A percentile compares a stretch with the other conserved stretches of the same genome.
These are phyloP conservation scores for Platanthera zijinensis DNA, from an alignment of 106 monocot species.

Conservation along the genomic window DNA sequence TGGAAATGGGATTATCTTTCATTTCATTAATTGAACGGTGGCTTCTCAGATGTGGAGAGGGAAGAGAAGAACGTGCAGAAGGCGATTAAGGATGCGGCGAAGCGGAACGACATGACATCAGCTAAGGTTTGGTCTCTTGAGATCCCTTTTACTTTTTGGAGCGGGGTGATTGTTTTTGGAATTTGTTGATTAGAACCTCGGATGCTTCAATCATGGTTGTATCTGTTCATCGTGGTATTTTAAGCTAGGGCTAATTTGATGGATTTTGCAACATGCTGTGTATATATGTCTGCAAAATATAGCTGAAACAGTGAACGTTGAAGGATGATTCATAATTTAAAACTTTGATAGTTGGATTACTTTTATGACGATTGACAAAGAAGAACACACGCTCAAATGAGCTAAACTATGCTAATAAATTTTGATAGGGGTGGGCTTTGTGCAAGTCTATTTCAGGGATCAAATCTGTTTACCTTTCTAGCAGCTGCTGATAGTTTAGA, in stretches of 20 bases:
- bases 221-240: not conserved
- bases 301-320: not conserved
- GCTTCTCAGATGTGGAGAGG: conserved; percentile 70
- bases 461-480: not conserved
- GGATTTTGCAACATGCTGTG: not conserved
- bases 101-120: conserved; percentile 85
- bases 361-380: not conserved
- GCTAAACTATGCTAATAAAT: not conserved
- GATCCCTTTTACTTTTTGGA: not conserved
- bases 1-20: not conserved
- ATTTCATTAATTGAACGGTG: not conserved
- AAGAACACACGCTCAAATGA: not conserved
- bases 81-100: conserved; percentile 92
- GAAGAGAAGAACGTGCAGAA: conserved; percentile 97
- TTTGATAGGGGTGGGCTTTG: not conserved
- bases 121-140: conserved; percentile 56
- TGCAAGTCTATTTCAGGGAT: not conserved
- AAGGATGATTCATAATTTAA: not conserved
- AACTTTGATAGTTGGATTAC: not conserved
- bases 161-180: not conserved
- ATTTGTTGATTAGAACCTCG: not conserved
- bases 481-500: not conserved
- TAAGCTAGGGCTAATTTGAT: not conserved
- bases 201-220: not conserved
- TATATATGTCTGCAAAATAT: not conserved